Evolutionary conservation across 352 stramenopile genomes (phyloP).

Genomic region (Phytophthora pini): DNA sequence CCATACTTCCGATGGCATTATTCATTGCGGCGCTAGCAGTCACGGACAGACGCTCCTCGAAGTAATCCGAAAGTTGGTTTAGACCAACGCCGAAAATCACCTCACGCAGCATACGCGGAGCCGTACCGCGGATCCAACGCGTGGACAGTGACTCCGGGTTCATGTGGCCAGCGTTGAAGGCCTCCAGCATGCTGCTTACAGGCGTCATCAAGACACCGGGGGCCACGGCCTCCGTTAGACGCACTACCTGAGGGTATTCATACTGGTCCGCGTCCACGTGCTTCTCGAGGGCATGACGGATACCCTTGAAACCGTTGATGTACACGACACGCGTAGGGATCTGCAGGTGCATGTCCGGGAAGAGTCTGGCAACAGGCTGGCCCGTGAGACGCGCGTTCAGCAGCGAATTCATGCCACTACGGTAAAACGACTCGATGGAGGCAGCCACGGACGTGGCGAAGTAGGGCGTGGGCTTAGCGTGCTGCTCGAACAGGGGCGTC

Average conservation of each 20-base stretch:
- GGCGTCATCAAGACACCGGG: conserved; percentile 95
- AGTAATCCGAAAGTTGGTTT: conserved; percentile 95
- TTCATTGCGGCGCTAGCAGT: conserved; percentile 73
- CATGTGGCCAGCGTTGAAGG: conserved; percentile 94
- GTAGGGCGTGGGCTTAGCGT: conserved; percentile 90
- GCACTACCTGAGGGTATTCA: conserved; percentile 81
- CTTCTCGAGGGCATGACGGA: conserved; percentile 88
- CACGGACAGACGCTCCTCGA: conserved; percentile 90
- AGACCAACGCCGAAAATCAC: conserved; percentile 95
- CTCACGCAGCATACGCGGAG: conserved; percentile 87
- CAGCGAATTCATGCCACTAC: conserved; percentile 92
- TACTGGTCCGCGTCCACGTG: conserved; percentile 85
- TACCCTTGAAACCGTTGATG: conserved; percentile 94
- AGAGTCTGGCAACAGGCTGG: conserved; percentile 80
- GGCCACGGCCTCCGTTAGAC: conserved; percentile 80
- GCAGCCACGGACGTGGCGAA: conserved; percentile 92
- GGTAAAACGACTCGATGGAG: conserved; percentile 93
- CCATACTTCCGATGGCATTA: conserved; percentile 90
- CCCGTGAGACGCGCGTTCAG: conserved; percentile 90
- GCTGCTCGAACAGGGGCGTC: conserved; percentile 92
- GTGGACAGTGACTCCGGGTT: conserved; percentile 91
- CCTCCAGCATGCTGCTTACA: conserved; percentile 92
- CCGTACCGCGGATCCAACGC: conserved; percentile 91
- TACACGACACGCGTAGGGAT: conserved; percentile 93
- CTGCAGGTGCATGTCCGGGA: conserved; percentile 95